Percentiles rank a stretch among this genome's conserved stretches.
These are phyloP conservation scores for Funneliformis mosseae DNA, from an alignment of 192 early-diverging fungal genomes.

Conservation along the genomic window DNA sequence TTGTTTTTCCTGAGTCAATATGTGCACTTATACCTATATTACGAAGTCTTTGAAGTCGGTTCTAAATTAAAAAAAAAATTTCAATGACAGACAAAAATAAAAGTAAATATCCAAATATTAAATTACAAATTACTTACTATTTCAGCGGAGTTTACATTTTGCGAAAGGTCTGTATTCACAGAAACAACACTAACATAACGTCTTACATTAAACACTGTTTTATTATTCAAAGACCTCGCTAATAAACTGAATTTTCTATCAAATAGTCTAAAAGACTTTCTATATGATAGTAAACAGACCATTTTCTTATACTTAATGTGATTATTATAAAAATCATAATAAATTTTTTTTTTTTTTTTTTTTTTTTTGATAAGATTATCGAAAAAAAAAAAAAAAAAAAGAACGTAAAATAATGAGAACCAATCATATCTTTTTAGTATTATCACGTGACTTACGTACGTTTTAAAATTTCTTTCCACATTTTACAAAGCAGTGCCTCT, in stretches of 20 bases:
- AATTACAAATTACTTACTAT: neutral
- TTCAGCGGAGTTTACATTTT: neutral
- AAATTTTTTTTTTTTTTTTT: too few species aligned
- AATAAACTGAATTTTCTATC: neutral
- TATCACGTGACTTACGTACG: too few species aligned
- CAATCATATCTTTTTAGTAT: too few species aligned
- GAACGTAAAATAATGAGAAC: too few species aligned
- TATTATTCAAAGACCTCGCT: neutral
- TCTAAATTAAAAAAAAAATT: constrained; percentile 41
- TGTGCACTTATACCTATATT: constrained; percentile 91
- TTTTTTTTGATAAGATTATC: too few species aligned
- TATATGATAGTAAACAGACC: too few species aligned
- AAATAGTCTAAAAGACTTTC: neutral
- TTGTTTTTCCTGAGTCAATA: constrained; percentile 89
- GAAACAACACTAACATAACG: neutral
- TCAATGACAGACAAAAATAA: too few species aligned
- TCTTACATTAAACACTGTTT: neutral
- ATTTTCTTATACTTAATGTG: too few species aligned
- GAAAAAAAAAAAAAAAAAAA: too few species aligned
- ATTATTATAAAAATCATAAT: too few species aligned
- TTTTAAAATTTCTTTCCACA: too few species aligned
- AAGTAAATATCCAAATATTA: neutral
- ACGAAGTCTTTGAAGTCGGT: constrained; percentile 65
- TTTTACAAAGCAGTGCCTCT: too few species aligned
- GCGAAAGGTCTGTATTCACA: neutral